Percentiles rank a stretch among this genome's conserved stretches.
Evolutionary conservation across 73 alveolate genomes (phyloP).

Genomic region (Tetrahymena malaccensis): DNA sequence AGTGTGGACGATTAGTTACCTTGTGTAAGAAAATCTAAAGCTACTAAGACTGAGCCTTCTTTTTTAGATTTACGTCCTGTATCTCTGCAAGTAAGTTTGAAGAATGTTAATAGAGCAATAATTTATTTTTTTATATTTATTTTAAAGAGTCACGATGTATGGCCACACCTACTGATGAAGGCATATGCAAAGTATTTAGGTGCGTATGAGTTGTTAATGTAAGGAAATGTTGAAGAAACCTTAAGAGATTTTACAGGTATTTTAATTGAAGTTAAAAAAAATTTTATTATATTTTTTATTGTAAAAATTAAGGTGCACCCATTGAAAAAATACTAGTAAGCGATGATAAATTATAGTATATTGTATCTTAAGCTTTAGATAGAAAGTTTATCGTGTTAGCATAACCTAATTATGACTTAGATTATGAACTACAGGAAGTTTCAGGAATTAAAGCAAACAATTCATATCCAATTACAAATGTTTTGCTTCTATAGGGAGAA

Average conservation of each 20-base stretch:
- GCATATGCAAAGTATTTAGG: not conserved
- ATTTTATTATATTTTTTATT: too few relatives aligned
- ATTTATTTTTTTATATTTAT: not conserved
- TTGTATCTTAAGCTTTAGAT: not conserved
- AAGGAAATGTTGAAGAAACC: not conserved
- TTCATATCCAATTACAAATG: not conserved
- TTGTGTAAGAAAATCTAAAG: not conserved
- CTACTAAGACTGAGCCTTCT: not conserved
- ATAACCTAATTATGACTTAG: not conserved
- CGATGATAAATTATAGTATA: not conserved
- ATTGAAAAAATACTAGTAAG: not conserved
- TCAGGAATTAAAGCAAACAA: not conserved
- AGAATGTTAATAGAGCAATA: not conserved
- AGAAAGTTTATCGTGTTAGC: not conserved
- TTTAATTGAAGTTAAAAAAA: not conserved
- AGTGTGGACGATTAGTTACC: conserved; percentile 92
- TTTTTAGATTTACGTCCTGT: not conserved
- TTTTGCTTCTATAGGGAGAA: not conserved
- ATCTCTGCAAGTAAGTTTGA: not conserved
- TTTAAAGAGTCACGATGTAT: not conserved
- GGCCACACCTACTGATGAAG: not conserved
- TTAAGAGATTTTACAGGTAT: not conserved
- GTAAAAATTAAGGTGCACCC: not conserved
- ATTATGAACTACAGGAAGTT: not conserved
- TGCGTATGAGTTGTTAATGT: not conserved